These are phyloP conservation scores for Aspergillus ibericus DNA, from an alignment of 2,329 filamentous ascomycete genomes.

Conservation along the genomic window DNA sequence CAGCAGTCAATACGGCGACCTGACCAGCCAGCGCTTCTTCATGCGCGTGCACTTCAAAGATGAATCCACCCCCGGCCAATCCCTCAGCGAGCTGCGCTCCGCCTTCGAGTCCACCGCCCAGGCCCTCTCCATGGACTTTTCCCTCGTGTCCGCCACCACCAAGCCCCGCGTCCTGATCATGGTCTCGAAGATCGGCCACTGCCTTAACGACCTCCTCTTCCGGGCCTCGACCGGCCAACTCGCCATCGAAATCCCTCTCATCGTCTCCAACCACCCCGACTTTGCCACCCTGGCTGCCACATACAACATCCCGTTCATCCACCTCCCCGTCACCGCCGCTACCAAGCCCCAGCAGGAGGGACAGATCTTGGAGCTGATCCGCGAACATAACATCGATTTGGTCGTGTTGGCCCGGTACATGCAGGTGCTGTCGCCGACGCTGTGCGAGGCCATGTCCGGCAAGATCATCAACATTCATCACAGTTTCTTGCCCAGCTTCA, in stretches of 20 bases:
- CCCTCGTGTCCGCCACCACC: constrained; percentile 65
- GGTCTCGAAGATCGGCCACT: constrained; percentile 87
- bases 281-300: constrained; percentile 66
- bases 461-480: constrained; percentile 93
- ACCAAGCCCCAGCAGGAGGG: constrained; percentile 74
- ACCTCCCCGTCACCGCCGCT: constrained; percentile 75
- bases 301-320: constrained; percentile 77
- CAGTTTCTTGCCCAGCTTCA: constrained; percentile 82
- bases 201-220: constrained; percentile 80
- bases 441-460: constrained; percentile 77
- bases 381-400: constrained; percentile 69
- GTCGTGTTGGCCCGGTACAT: constrained; percentile 83
- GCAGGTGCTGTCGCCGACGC: constrained; percentile 74
- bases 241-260: constrained; percentile 71
- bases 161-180: constrained; percentile 81
- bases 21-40: constrained; percentile 73
- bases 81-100: constrained; percentile 53
- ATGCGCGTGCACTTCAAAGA: constrained; percentile 84
- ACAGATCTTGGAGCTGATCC: constrained; percentile 69
- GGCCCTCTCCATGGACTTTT: constrained; percentile 68
- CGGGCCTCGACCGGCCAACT: constrained; percentile 73
- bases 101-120: constrained; percentile 63
- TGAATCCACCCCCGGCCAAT: constrained; percentile 24
- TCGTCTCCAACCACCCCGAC: constrained; percentile 80
- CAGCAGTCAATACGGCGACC: constrained; percentile 80